phyloP scores from a whole-genome alignment of 352 stramenopile species.

The Phytopythium litorale region DNA sequence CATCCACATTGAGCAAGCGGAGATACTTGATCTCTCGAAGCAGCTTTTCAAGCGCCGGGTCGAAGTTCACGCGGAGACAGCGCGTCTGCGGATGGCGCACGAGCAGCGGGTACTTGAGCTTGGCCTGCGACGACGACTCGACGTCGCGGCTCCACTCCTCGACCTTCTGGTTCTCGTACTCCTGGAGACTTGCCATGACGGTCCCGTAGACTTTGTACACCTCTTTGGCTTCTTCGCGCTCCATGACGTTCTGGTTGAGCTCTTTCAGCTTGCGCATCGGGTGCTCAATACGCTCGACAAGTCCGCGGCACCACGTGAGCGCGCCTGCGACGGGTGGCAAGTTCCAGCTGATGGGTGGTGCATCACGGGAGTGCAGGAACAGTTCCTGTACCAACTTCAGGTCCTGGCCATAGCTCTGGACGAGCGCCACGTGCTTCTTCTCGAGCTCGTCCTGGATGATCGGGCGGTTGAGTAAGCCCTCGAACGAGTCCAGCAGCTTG shows the following conservation, averaged over 20 bases:
- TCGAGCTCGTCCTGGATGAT: slow-evolving; percentile 97
- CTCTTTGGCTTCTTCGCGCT: slow-evolving; percentile 97
- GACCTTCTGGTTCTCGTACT: slow-evolving; percentile 97
- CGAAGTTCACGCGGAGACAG: slow-evolving; percentile 96
- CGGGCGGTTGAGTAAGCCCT: slow-evolving; percentile 91
- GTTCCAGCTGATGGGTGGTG: slow-evolving; percentile 94
- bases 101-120: slow-evolving; percentile 95
- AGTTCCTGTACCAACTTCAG: slow-evolving; percentile 97
- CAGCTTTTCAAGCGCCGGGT: slow-evolving; percentile 95
- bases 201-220: slow-evolving; percentile 97
- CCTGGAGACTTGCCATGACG: slow-evolving; percentile 94
- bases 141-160: slow-evolving; percentile 96
- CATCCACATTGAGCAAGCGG: slow-evolving; percentile 91
- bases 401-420: slow-evolving; percentile 96
- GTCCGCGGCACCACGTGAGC: slow-evolving; percentile 94
- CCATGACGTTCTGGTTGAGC: slow-evolving; percentile 96
- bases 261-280: slow-evolving; percentile 97
- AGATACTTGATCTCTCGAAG: slow-evolving; percentile 99
- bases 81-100: slow-evolving; percentile 87
- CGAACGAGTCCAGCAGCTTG: slow-evolving; percentile 97
- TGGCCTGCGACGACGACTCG: slow-evolving; percentile 92
- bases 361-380: slow-evolving; percentile 92
- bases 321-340: slow-evolving; percentile 93
- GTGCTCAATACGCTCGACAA: slow-evolving; percentile 95
- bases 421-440: slow-evolving; percentile 96